phyloP scores from a whole-genome alignment of 306 rosid genomes.

The Amphicarpaea edgeworthii region DNA sequence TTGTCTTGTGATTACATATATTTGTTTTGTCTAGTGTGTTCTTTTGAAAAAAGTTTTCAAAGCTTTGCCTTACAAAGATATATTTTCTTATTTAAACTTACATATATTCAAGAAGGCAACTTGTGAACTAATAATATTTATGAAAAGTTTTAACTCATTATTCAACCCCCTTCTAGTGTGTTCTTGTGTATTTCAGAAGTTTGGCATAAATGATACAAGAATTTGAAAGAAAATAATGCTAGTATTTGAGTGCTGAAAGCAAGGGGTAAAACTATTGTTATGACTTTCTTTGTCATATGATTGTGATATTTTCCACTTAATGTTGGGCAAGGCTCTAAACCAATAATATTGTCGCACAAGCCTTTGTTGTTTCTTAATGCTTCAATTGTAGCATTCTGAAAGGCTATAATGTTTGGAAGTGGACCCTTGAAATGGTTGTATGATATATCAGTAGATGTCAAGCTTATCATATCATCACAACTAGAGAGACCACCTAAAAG shows the following conservation, averaged over 20 bases:
- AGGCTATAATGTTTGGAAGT: neutral
- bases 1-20: no score
- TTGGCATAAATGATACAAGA: neutral
- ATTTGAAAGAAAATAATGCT: neutral
- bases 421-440: constrained; percentile 6
- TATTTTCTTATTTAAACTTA: no score
- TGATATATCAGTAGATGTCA: neutral
- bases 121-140: no score
- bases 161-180: no score
- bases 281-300: neutral
- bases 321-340: neutral
- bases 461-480: neutral
- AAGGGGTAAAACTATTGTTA: neutral
- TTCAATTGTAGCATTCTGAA: neutral
- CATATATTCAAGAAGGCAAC: no score
- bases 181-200: no score
- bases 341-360: constrained; percentile 28
- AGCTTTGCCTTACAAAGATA: no score
- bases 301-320: neutral
- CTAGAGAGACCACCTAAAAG: neutral
- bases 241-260: neutral
- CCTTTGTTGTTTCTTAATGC: neutral
- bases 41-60: no score
- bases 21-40: no score
- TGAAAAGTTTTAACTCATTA: no score